Base-by-base conservation (phyloP, 805 yeast species). In the Zygotorulaspora florentina region DNA sequence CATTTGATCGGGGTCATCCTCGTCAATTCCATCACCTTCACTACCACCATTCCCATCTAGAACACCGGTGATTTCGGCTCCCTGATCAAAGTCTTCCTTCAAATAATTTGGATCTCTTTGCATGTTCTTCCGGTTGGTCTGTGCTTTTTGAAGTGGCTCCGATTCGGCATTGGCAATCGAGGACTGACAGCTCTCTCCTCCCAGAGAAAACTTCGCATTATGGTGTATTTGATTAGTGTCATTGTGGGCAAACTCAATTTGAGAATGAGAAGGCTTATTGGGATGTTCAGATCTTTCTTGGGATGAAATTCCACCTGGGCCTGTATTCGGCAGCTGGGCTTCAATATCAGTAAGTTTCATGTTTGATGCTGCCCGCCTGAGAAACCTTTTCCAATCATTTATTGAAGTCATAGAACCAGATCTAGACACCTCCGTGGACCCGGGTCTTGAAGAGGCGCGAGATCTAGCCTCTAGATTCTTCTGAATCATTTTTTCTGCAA, bases 341-440 rank as follows among this genome's bases (percentile, higher is more conserved):
- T 52, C 56, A 10, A 52, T 40, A 27, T 52, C 56, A 3, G 39
- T 38, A 18, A 47, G 49, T 31, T 41, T 50, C 30, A 33, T 38
- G 25, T 40, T 38, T 4, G 56, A 50, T 10, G 44, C 47, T 8
- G 41, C 46, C n/a, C 52, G 44, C 25, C 48, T 48, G 2, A 52
- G 26, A 10, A 48, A 16, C 35, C 43, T 42, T 30, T 46, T 47
- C 55, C 56, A 52, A 26, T 50, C 54, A 31, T 45, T 52, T 7
- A 50, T 20, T 5, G 56, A 52, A 10, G 56, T 45, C 47, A 39
- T 35, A 9, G 56, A 52, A 8, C 52, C 52, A 17, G 50, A 31
- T 8, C 54, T 40, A 8, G 56, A 52, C 20, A 43, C 42, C 31
- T 48, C 46, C 10, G 43, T 18, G 8, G 56, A 52, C 7, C 40